Percentiles rank a stretch among this genome's conserved stretches.
Conservation (phyloP, 768 basidiomycete species). For the Phanerodontia chrysosporium region DNA sequence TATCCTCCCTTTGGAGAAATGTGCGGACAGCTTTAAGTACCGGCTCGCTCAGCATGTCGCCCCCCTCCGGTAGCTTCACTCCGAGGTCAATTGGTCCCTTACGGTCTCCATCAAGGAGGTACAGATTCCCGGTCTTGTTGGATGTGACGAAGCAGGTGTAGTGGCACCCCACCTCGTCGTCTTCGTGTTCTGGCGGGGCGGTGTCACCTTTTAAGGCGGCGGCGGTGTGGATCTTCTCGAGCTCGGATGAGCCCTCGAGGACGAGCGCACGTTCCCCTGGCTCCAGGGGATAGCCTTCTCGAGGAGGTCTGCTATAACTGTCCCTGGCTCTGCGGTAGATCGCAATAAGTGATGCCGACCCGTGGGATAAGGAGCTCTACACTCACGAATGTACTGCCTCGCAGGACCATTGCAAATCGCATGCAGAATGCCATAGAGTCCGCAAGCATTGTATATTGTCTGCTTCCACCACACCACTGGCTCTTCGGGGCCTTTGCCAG, state of each 20-base stretch:
- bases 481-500: constrained; percentile 4
- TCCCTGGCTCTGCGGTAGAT: not conserved
- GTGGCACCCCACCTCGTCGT: constrained; percentile 5
- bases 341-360: not conserved
- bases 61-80: not conserved
- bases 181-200: not conserved
- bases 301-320: not conserved
- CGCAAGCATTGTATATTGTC: constrained; percentile 12
- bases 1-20: constrained; percentile 1
- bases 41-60: constrained; percentile 7
- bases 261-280: constrained; percentile 8
- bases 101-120: constrained; percentile 7
- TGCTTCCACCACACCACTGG: constrained; percentile 8
- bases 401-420: constrained; percentile 6
- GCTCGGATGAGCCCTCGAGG: constrained; percentile 4
- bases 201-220: constrained; percentile 9
- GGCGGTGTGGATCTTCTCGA: constrained; percentile 9
- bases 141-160: constrained; percentile 9
- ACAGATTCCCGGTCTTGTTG: constrained; percentile 4
- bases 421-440: constrained; percentile 12
- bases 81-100: constrained; percentile 11
- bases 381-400: constrained; percentile 5
- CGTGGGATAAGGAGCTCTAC: no score
- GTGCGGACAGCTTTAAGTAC: constrained; percentile 2
- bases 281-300: not conserved